Evolutionary conservation across 2,329 filamentous ascomycete species (phyloP).

Genomic region (Teratosphaeria epicoccoides): DNA sequence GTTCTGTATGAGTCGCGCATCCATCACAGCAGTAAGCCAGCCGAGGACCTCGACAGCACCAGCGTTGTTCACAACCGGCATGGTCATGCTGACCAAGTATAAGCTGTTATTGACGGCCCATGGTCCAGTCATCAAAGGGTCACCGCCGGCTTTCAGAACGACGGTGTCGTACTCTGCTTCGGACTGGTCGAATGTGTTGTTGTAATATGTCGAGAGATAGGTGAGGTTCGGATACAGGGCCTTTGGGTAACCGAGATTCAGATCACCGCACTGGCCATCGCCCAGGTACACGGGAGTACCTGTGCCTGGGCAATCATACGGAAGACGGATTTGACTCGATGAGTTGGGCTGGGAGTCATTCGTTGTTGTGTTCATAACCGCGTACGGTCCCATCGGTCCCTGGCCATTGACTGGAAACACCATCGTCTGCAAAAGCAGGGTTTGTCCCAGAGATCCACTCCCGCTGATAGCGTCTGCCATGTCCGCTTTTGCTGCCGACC

Average conservation of each 20-base stretch:
- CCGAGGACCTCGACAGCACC: slow-evolving; percentile 57
- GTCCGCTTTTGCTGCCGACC: slow-evolving; percentile 51
- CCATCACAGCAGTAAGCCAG: slow-evolving; percentile 72
- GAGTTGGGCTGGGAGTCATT: slow-evolving; percentile 31
- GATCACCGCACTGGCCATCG: slow-evolving; percentile 34
- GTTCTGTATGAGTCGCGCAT: slow-evolving; percentile 52
- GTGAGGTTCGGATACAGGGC: slow-evolving; percentile 70
- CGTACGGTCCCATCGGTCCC: slow-evolving; percentile 37
- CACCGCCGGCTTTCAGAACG: slow-evolving; percentile 29
- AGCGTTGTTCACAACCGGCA: slow-evolving; percentile 63
- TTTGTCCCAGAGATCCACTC: slow-evolving; percentile 31
- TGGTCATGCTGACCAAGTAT: slow-evolving; percentile 68
- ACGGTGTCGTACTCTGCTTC: slow-evolving; percentile 34
- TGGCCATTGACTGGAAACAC: slow-evolving; percentile 61
- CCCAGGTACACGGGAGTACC: slow-evolving; percentile 52
- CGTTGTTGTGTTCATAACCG: slow-evolving; percentile 55
- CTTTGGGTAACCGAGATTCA: slow-evolving; percentile 58
- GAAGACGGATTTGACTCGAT: slow-evolving; percentile 43
- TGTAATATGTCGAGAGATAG: slow-evolving; percentile 36
- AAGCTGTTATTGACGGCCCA: slow-evolving; percentile 60
- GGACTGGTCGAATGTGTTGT: slow-evolving; percentile 26
- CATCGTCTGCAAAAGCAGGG: slow-evolving; percentile 56
- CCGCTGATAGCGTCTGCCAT: slow-evolving; percentile 60
- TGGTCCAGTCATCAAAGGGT: slow-evolving; percentile 65
- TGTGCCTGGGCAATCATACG: slow-evolving; percentile 44